Evolutionary conservation across 257 asterid species (phyloP).

Genomic region (Pogostemon cablin): DNA sequence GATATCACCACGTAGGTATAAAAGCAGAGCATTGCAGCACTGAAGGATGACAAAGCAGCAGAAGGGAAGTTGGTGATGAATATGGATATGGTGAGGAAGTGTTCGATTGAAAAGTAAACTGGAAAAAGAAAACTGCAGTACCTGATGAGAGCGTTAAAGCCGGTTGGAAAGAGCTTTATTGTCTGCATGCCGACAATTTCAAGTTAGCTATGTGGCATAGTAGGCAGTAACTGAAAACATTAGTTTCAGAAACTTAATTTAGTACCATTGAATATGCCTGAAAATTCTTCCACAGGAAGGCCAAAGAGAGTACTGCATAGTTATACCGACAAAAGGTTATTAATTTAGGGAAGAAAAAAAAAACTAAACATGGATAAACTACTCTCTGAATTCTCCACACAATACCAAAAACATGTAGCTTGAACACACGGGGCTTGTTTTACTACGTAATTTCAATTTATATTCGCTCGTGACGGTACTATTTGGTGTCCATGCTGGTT

Average conservation of each 20-base stretch:
- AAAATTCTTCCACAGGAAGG: constrained; percentile 68
- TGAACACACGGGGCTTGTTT: no score
- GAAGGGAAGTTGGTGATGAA: background rate
- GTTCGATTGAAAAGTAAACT: background rate
- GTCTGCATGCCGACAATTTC: constrained; percentile 45
- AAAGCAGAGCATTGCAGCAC: constrained; percentile 92
- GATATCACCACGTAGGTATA: constrained; percentile 79
- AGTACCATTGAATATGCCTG: constrained; percentile 77
- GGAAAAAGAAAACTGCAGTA: constrained; percentile 28
- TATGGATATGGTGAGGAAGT: constrained; percentile 9
- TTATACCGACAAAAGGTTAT: constrained; percentile 11
- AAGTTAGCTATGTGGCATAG: constrained; percentile 6
- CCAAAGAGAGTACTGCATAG: constrained; percentile 69
- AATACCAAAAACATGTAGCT: background rate
- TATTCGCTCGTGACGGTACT: background rate
- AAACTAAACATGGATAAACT: background rate
- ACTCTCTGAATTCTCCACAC: background rate
- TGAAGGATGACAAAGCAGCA: constrained; percentile 30
- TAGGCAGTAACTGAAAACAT: constrained; percentile 11
- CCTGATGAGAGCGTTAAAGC: constrained; percentile 71
- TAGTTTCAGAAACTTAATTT: background rate
- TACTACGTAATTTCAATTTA: no score
- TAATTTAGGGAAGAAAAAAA: background rate
- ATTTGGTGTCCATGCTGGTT: background rate
- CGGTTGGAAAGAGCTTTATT: constrained; percentile 62